A percentile compares a stretch with the other conserved stretches of the same genome.
Evolutionary conservation across 2,329 filamentous ascomycete species (phyloP).

Genomic region (Didymella keratinophila): DNA sequence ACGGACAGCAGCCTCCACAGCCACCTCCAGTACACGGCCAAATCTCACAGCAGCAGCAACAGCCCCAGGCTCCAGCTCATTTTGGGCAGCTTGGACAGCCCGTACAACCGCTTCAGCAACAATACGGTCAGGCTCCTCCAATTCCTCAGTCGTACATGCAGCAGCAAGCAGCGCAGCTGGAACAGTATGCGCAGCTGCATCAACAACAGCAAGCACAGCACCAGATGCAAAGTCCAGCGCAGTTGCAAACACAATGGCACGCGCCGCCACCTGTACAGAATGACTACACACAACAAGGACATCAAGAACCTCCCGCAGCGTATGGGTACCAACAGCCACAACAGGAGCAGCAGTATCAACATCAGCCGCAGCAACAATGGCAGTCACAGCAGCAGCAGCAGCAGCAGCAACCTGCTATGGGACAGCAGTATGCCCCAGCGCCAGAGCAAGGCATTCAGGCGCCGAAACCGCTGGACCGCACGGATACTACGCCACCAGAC

Average conservation of each 20-base stretch:
- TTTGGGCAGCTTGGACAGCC: constrained; percentile 29
- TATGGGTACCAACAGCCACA: constrained; percentile 23
- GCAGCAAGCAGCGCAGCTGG: constrained; percentile 23
- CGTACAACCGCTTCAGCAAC: constrained; percentile 27
- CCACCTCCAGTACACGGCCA: constrained; percentile 17
- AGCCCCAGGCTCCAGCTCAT: constrained; percentile 26
- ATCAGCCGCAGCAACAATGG: constrained; percentile 23
- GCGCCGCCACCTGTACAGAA: constrained; percentile 25
- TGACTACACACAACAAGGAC: constrained; percentile 23
- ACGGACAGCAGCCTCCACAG: constrained; percentile 25
- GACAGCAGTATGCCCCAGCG: constrained; percentile 29
- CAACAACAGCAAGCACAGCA: constrained; percentile 23
- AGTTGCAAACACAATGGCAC: constrained; percentile 34
- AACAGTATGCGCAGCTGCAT: constrained; percentile 16
- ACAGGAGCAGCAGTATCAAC: constrained; percentile 11
- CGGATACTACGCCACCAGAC: constrained; percentile 33
- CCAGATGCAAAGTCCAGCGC: constrained; percentile 16
- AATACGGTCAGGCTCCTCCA: constrained; percentile 19
- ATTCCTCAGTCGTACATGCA: constrained; percentile 26
- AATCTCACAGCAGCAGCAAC: constrained; percentile 21
- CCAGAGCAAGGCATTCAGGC: constrained; percentile 37
- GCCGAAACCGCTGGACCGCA: constrained; percentile 37
- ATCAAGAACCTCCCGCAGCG: constrained; percentile 4
- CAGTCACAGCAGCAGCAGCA: constrained; percentile 35
- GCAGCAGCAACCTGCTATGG: constrained; percentile 30